Percentiles rank a stretch among this genome's conserved stretches.
Evolutionary conservation across 768 basidiomycete genomes (phyloP).

Genomic region (Mycena floridula): DNA sequence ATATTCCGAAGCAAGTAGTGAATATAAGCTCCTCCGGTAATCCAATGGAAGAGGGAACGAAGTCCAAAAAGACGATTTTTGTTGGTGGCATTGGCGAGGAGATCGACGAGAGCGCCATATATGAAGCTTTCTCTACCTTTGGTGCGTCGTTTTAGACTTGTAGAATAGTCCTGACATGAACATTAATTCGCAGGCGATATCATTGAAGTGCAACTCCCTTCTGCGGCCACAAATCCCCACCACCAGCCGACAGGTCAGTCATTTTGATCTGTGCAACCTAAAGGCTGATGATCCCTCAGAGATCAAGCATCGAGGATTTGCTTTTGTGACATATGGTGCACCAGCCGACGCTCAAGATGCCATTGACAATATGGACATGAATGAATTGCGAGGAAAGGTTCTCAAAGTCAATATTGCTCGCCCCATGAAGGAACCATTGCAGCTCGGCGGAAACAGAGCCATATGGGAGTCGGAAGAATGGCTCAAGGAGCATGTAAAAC

Average conservation of each 20-base stretch:
- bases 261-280: slow-evolving; percentile 3
- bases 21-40: too few relatives aligned
- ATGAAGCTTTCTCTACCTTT: slow-evolving; percentile 82
- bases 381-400: slow-evolving; percentile 73
- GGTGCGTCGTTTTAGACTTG: slow-evolving; percentile 44
- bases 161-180: background rate
- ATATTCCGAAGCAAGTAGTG: too few relatives aligned
- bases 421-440: slow-evolving; percentile 67
- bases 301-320: slow-evolving; percentile 88
- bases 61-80: slow-evolving; percentile 81
- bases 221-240: slow-evolving; percentile 65
- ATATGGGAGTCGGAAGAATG: slow-evolving; percentile 97
- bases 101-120: slow-evolving; percentile 70
- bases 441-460: slow-evolving; percentile 66
- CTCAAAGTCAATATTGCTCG: slow-evolving; percentile 82
- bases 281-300: slow-evolving; percentile 31
- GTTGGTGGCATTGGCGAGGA: slow-evolving; percentile 81
- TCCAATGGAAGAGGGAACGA: slow-evolving; percentile 86
- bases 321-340: slow-evolving; percentile 82
- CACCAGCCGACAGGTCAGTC: slow-evolving; percentile 47
- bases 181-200: slow-evolving; percentile 63
- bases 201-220: slow-evolving; percentile 85
- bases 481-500: slow-evolving; percentile 77
- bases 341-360: slow-evolving; percentile 88
- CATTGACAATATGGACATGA: slow-evolving; percentile 98